These are phyloP conservation scores for Fraxinus americana DNA, from an alignment of 257 asterid genomes.

Conservation along the genomic window DNA sequence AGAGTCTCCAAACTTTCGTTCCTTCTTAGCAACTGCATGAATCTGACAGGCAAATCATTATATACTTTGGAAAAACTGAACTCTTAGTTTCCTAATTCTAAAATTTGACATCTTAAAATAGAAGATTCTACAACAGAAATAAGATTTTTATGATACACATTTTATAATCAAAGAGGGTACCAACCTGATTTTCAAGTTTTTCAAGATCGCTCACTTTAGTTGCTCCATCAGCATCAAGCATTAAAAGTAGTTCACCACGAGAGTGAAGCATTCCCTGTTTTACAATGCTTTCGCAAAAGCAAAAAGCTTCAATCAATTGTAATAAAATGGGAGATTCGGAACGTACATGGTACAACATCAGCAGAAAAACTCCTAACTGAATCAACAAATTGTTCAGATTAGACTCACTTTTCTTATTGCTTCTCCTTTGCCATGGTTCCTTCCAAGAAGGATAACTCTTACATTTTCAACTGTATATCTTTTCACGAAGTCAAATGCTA, in stretches of 20 bases:
- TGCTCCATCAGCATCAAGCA: conserved; percentile 99
- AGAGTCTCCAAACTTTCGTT: conserved; percentile 51
- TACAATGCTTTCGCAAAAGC: conserved; percentile 29
- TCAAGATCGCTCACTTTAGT: conserved; percentile 87
- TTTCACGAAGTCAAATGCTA: conserved; percentile 88
- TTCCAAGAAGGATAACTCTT: conserved; percentile 86
- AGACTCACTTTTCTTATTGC: conserved; percentile 94
- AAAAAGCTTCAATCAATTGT: neutral
- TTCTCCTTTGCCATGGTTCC: conserved; percentile 99
- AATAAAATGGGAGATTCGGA: neutral
- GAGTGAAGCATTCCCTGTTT: conserved; percentile 99
- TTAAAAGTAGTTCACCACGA: conserved; percentile 91
- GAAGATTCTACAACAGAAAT: conserved; percentile 6
- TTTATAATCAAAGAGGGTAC: conserved; percentile 27
- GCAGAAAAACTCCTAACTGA: conserved; percentile 14
- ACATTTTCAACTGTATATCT: conserved; percentile 78
- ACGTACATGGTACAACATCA: neutral
- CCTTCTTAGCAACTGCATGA: conserved; percentile 71
- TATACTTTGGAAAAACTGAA: conserved; percentile 28
- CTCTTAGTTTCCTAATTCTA: neutral
- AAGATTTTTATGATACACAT: conserved; percentile 21
- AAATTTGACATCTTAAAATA: conserved; percentile 13
- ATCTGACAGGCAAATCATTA: conserved; percentile 65
- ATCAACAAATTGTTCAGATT: conserved; percentile 30
- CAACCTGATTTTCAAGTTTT: conserved; percentile 95